Base-by-base conservation (phyloP, 2,329 filamentous ascomycete genomes). In the Ramichloridium luteum region DNA sequence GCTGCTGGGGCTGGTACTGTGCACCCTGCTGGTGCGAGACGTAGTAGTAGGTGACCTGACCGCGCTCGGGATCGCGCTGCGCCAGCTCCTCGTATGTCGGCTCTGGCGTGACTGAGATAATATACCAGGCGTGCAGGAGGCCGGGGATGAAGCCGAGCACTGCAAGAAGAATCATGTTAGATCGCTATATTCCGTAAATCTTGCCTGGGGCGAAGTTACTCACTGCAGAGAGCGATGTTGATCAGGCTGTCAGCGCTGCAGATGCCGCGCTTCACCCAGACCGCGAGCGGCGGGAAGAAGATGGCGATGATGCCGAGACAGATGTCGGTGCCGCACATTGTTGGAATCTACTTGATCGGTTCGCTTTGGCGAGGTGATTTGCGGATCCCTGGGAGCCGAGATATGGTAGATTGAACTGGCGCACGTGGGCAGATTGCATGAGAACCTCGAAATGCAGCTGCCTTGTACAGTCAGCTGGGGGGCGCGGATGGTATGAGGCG, bases 71-170 rank as follows among this genome's bases (percentile, higher is more conserved):
- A 32, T 75, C 72, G 22, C 59, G 55, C 45, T 82, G 72, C 59
- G 90, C 85, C 35, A 66, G 57, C 32, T 63, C 55, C 41, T 79
- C 73, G 56, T 77, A 67, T 25, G 70, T 61, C 46, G 62, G 59
- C 39, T 94, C 88, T 36, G 90, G 90, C 57, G 79, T 82, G 54
- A 82, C 80, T 50, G 82, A 73, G 60, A 98, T 94, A 59, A 96
- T 93, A 69, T 96, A 98, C 88, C 90, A 96, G 41, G 86, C 74
- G 64, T 98, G 90, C 2, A 98, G 64, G 30, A 96, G 78, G 39
- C 88, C 88, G 13, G 88, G 88, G 38, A 96, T 59, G 49, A 60
- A 54, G 41, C 53, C 58, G 36, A 60, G 55, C 39, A 44, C 49
- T 52, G 27, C 6, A 6, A 13, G 11, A 11, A 18, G n/a, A n/a